These are phyloP conservation scores for Bassia scoparia DNA, from an alignment of 148 eudicot genomes.

Conservation along the genomic window DNA sequence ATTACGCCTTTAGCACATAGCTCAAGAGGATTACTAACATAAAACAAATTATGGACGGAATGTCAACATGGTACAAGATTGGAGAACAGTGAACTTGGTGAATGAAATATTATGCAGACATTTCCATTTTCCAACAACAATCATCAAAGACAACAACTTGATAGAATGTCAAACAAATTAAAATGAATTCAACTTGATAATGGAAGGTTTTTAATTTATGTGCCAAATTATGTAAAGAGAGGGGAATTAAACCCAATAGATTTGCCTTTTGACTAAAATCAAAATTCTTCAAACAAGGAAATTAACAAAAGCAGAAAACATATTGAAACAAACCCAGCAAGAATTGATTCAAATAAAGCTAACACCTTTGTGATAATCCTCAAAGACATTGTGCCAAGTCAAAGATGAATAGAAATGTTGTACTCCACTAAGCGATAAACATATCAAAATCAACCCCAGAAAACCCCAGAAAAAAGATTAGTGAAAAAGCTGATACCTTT, in stretches of 20 bases:
- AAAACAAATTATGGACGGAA: too few relatives aligned
- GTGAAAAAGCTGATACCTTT: conserved; percentile 37
- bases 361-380: too few relatives aligned
- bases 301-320: background rate
- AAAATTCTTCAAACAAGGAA: background rate
- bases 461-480: background rate
- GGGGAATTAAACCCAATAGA: too few relatives aligned
- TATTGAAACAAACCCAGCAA: background rate
- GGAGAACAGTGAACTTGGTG: background rate
- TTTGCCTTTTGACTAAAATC: background rate
- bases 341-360: too few relatives aligned
- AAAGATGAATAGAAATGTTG: too few relatives aligned
- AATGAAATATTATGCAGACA: background rate
- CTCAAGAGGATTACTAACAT: background rate
- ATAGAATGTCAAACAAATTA: background rate
- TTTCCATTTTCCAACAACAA: background rate
- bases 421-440: too few relatives aligned
- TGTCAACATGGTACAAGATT: background rate
- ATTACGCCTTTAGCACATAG: too few relatives aligned
- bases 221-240: too few relatives aligned
- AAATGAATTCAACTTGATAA: background rate
- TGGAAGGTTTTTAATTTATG: too few relatives aligned
- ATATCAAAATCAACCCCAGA: background rate
- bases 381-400: background rate
- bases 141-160: background rate